These are phyloP conservation scores for Pholiota molesta DNA, from an alignment of 768 basidiomycete genomes.

Conservation along the genomic window DNA sequence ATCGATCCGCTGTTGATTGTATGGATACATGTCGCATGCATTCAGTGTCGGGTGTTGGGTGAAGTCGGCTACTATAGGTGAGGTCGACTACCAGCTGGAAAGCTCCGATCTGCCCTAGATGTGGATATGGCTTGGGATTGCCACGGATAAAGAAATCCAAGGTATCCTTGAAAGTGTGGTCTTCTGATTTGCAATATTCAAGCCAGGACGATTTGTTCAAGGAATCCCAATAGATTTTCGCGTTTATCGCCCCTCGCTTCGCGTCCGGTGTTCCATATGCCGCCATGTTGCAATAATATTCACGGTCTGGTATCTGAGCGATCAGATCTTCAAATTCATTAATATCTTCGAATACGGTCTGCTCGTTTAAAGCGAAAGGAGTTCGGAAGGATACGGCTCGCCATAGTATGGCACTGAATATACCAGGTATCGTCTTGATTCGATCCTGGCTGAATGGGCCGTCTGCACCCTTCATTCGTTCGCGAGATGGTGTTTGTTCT, in stretches of 20 bases:
- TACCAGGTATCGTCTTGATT: background rate
- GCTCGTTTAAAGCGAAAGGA: background rate
- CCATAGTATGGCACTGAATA: background rate
- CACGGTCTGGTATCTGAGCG: background rate
- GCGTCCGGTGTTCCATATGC: background rate
- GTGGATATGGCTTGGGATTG: background rate
- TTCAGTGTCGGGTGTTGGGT: background rate
- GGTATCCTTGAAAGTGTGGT: background rate
- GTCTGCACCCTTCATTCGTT: background rate
- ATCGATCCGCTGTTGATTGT: background rate
- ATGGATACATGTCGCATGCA: background rate
- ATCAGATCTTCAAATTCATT: background rate
- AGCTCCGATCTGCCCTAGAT: background rate
- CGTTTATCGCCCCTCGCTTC: background rate
- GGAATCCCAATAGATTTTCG: background rate
- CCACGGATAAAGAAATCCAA: background rate
- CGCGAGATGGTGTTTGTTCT: background rate
- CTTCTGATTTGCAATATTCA: background rate
- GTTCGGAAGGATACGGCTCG: background rate
- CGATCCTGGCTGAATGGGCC: background rate
- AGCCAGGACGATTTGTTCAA: background rate
- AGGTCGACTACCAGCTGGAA: background rate
- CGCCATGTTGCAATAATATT: background rate
- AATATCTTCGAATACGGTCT: background rate
- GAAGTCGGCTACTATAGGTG: background rate